These are phyloP conservation scores for Amylocarpus encephaloides DNA, from an alignment of 2,329 filamentous ascomycete species.

Conservation along the genomic window DNA sequence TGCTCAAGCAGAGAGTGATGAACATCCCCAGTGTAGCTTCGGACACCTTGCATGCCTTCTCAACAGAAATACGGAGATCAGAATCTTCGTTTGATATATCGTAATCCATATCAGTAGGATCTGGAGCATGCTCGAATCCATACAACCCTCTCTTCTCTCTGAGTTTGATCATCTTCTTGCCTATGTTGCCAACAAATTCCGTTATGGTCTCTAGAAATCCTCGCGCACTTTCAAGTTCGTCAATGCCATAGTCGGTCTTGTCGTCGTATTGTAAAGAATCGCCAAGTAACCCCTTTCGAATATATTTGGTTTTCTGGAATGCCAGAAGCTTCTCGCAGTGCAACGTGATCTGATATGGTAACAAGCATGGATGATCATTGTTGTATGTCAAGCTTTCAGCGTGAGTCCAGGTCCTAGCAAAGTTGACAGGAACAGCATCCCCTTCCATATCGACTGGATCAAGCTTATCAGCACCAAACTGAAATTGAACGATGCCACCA, in stretches of 20 bases:
- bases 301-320: slow-evolving; percentile 59
- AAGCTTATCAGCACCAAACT: slow-evolving; percentile 91
- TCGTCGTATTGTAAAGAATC: slow-evolving; percentile 64
- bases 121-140: slow-evolving; percentile 36
- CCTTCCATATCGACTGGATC: slow-evolving; percentile 98
- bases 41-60: slow-evolving; percentile 81
- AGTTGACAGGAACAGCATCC: slow-evolving; percentile 83
- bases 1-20: slow-evolving; percentile 74
- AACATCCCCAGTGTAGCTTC: slow-evolving; percentile 66
- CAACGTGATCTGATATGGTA: slow-evolving; percentile 65
- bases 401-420: slow-evolving; percentile 85
- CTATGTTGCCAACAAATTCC: slow-evolving; percentile 60
- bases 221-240: slow-evolving; percentile 76
- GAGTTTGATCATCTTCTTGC: slow-evolving; percentile 51
- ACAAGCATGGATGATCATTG: slow-evolving; percentile 66
- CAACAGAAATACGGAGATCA: slow-evolving; percentile 34
- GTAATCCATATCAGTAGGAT: slow-evolving; percentile 26
- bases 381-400: slow-evolving; percentile 69
- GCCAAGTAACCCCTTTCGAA: slow-evolving; percentile 54
- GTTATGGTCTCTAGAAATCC: slow-evolving; percentile 76
- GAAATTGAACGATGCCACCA: slow-evolving; percentile 87
- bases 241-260: slow-evolving; percentile 59
- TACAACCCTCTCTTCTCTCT: slow-evolving; percentile 46
- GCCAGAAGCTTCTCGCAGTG: slow-evolving; percentile 64
- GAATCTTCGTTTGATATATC: slow-evolving; percentile 27